Evolutionary conservation across 352 stramenopile genomes (phyloP).

Genomic region (Ochromonadaceae sp.): DNA sequence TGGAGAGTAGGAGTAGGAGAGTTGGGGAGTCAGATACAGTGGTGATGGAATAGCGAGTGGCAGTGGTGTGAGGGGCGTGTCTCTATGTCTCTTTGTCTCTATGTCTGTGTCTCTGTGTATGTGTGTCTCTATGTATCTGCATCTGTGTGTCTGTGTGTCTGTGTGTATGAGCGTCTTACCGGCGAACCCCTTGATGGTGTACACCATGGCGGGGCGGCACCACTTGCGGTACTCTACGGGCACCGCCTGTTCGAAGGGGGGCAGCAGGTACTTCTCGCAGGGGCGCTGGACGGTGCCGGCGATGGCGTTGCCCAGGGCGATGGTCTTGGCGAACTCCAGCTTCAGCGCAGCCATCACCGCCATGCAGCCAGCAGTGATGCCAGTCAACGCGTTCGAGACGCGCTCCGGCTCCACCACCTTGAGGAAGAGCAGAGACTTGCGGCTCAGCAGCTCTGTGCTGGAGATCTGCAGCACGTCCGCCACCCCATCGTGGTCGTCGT

Average conservation of each 20-base stretch:
- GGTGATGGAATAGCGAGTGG: no score
- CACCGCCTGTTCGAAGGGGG: slow-evolving; percentile 7
- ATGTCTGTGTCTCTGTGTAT: no score
- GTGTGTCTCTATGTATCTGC: no score
- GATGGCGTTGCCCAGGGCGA: slow-evolving; percentile 20
- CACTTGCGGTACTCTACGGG: slow-evolving; percentile 18
- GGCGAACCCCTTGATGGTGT: slow-evolving; percentile 16
- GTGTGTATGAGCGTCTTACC: no score
- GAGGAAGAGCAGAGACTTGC: slow-evolving; percentile 14
- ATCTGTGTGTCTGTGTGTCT: no score
- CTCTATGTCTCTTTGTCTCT: no score
- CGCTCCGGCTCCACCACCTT: slow-evolving; percentile 3
- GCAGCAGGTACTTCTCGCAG: not conserved
- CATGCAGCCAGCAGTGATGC: slow-evolving; percentile 11
- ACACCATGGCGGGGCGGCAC: slow-evolving; percentile 6
- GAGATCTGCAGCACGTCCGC: slow-evolving; percentile 3
- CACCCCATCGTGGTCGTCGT: slow-evolving; percentile 18
- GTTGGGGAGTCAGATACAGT: no score
- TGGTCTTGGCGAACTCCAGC: slow-evolving; percentile 17
- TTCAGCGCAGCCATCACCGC: slow-evolving; percentile 24
- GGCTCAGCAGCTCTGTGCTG: not conserved
- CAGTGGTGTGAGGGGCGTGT: no score
- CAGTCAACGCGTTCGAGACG: not conserved
- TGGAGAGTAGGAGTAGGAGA: no score
- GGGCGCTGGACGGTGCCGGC: not conserved